A percentile compares a stretch with the other conserved stretches of the same genome.
These are phyloP conservation scores for Beauveria caledonica DNA, from an alignment of 2,329 filamentous ascomycete species.

Conservation along the genomic window DNA sequence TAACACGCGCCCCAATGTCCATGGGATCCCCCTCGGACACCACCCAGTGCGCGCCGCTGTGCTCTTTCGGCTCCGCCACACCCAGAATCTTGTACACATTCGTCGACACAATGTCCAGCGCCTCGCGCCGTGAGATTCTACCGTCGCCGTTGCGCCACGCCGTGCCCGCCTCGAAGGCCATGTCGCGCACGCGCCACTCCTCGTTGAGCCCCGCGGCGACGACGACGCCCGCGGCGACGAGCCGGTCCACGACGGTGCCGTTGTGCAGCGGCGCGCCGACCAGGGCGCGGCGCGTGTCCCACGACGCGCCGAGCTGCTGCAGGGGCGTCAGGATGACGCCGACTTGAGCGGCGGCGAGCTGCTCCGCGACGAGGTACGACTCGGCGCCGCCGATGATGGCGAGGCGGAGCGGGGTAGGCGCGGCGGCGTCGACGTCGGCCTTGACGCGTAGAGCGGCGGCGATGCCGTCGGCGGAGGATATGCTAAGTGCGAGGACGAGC, in stretches of 20 bases:
- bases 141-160: constrained; percentile 49
- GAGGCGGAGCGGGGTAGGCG: constrained; percentile 33
- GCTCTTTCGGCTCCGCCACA: constrained; percentile 24
- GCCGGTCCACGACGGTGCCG: constrained; percentile 50
- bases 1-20: constrained; percentile 47
- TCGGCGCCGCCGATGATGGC: constrained; percentile 56
- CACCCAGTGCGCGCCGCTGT: constrained; percentile 42
- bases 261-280: constrained; percentile 59
- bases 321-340: constrained; percentile 54
- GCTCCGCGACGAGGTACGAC: constrained; percentile 48
- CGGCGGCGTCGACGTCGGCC: constrained; percentile 39
- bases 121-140: constrained; percentile 42
- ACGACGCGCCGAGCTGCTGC: constrained; percentile 43
- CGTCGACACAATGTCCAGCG: constrained; percentile 46
- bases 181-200: constrained; percentile 53
- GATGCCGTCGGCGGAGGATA: constrained; percentile 56
- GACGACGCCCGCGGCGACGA: constrained; percentile 50
- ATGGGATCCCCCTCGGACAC: constrained; percentile 57
- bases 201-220: constrained; percentile 52
- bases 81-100: constrained; percentile 54
- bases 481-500: constrained; percentile 47
- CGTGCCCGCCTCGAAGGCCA: constrained; percentile 52
- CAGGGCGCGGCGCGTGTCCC: constrained; percentile 55
- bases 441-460: constrained; percentile 52
- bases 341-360: constrained; percentile 48